phyloP scores from a whole-genome alignment of 78 protist genomes.

The Anaeramoeba flamelloides region DNA sequence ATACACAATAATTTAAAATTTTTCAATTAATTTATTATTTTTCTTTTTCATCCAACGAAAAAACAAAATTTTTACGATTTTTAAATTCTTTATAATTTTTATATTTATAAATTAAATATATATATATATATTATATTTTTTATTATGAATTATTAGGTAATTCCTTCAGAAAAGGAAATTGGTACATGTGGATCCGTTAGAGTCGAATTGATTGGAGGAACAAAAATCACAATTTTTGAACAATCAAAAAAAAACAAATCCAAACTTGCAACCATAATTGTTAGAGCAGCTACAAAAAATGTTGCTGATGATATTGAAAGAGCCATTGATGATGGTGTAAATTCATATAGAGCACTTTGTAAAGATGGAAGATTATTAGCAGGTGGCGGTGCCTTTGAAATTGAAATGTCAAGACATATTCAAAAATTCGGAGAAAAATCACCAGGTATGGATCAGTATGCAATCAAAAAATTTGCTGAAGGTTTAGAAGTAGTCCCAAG shows the following conservation, averaged over 20 bases:
- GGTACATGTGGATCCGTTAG: slow-evolving; percentile 26
- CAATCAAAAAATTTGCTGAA: slow-evolving; percentile 70
- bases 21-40: too few relatives aligned
- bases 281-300: slow-evolving; percentile 81
- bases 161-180: too few relatives aligned
- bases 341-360: slow-evolving; percentile 57
- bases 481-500: slow-evolving; percentile 85
- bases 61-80: too few relatives aligned
- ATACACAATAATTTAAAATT: too few relatives aligned
- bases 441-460: slow-evolving; percentile 58
- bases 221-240: slow-evolving; percentile 17
- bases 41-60: too few relatives aligned
- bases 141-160: too few relatives aligned
- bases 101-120: too few relatives aligned
- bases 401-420: slow-evolving; percentile 50
- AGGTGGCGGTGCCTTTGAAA: slow-evolving; percentile 94
- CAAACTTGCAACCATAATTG: slow-evolving; percentile 68
- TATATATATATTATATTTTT: too few relatives aligned
- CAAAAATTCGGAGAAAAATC: slow-evolving; percentile 15
- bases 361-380: slow-evolving; percentile 69
- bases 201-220: slow-evolving; percentile 16
- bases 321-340: slow-evolving; percentile 86
- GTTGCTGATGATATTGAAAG: slow-evolving; percentile 89
- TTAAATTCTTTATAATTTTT: too few relatives aligned
- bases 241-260: not conserved